These are phyloP conservation scores for Cryptosporidium canis DNA, from an alignment of 169 alveolate genomes.

Conservation along the genomic window DNA sequence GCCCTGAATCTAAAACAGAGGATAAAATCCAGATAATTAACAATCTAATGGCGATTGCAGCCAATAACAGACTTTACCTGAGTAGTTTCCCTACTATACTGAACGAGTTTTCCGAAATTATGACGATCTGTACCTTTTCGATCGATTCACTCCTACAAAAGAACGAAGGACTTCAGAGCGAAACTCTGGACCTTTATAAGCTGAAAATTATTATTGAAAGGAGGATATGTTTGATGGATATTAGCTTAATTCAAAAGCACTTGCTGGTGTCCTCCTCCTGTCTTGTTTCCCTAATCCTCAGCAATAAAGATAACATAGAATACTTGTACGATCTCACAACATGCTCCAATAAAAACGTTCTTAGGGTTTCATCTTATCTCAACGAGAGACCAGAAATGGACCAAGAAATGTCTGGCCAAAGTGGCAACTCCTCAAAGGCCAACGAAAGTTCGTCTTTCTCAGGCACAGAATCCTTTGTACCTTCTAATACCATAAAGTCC, in stretches of 20 bases:
- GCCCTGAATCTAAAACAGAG: slow-evolving; percentile 5
- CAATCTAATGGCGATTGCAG: slow-evolving; percentile 20
- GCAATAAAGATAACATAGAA: slow-evolving; percentile 6
- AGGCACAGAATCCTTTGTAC: background rate
- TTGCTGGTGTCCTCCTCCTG: slow-evolving; percentile 8
- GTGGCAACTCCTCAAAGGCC: background rate
- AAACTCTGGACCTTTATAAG: background rate
- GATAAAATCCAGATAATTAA: slow-evolving; percentile 29
- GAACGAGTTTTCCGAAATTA: slow-evolving; percentile 23
- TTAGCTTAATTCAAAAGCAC: slow-evolving; percentile 18
- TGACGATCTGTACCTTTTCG: slow-evolving; percentile 42
- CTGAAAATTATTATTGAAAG: background rate
- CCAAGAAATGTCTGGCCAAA: background rate
- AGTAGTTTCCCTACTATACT: slow-evolving; percentile 51
- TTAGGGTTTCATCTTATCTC: background rate
- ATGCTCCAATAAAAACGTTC: background rate
- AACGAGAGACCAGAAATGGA: background rate
- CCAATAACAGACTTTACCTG: background rate
- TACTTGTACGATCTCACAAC: slow-evolving; percentile 8
- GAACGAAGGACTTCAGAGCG: background rate
- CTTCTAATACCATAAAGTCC: background rate
- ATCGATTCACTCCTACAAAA: slow-evolving; percentile 16
- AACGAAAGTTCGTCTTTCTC: background rate
- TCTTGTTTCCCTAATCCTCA: background rate
- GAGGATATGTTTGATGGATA: slow-evolving; percentile 14